Evolutionary conservation across 176 grass and related monocot genomes (phyloP).

Genomic region (Triticum timopheevii): DNA sequence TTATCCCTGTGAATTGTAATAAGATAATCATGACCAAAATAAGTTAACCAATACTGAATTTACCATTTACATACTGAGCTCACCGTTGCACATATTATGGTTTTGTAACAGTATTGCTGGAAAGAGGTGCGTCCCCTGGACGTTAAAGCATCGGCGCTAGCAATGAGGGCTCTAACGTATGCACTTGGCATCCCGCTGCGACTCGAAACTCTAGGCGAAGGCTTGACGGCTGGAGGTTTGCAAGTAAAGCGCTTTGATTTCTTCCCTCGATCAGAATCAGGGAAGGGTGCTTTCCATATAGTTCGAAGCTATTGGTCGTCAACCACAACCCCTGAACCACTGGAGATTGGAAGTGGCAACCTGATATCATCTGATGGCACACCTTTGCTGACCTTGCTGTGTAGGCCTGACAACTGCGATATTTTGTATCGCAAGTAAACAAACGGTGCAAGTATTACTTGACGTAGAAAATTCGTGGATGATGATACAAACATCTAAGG

Average conservation of each 20-base stretch:
- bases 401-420: neutral
- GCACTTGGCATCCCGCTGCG: slow-evolving; percentile 34
- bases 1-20: neutral
- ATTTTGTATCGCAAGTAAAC: neutral
- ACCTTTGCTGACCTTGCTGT: slow-evolving; percentile 4
- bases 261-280: neutral
- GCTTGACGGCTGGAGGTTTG: neutral
- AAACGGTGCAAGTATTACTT: neutral
- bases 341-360: neutral
- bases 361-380: neutral
- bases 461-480: neutral
- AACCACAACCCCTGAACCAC: neutral
- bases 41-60: neutral
- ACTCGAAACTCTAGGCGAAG: neutral
- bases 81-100: neutral
- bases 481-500: neutral
- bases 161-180: slow-evolving; percentile 8
- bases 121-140: neutral
- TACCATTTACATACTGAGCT: neutral
- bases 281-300: neutral
- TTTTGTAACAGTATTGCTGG: slow-evolving; percentile 29
- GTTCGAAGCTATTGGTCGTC: neutral
- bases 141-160: neutral
- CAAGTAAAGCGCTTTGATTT: neutral
- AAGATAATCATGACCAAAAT: neutral